A percentile compares a stretch with the other conserved stretches of the same genome.
Evolutionary conservation across 202 grass and related monocot species (phyloP).

Genomic region (Tripidium arundinaceum): DNA sequence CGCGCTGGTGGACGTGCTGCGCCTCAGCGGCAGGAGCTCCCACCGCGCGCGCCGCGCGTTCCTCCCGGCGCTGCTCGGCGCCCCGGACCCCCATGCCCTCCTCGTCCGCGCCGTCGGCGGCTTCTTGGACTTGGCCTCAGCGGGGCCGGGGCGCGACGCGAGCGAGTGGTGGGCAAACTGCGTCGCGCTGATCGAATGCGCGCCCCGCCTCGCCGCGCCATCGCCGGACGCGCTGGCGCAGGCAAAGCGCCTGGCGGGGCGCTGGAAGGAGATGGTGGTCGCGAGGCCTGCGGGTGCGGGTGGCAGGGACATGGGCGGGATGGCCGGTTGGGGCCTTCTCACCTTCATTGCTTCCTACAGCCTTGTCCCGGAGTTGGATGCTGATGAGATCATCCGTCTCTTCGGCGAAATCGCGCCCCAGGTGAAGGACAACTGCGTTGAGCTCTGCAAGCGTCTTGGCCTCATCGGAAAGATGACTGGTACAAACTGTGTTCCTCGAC

Average conservation of each 20-base stretch:
- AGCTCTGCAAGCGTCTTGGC: slow-evolving; percentile 31
- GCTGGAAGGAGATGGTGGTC: slow-evolving; percentile 42
- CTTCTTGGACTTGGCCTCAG: not conserved
- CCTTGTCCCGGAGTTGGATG: slow-evolving; percentile 23
- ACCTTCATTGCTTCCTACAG: slow-evolving; percentile 23
- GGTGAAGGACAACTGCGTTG: not conserved
- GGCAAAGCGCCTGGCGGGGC: slow-evolving; percentile 20
- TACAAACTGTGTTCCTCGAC: slow-evolving; percentile 2
- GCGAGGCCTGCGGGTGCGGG: not conserved
- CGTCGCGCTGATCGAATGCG: slow-evolving; percentile 9
- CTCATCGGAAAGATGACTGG: slow-evolving; percentile 2
- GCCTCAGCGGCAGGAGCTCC: not conserved
- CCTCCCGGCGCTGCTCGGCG: slow-evolving; percentile 33
- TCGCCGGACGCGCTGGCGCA: slow-evolving; percentile 11
- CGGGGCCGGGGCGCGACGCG: not conserved
- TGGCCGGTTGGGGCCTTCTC: slow-evolving; percentile 33
- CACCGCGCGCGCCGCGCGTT: slow-evolving; percentile 22
- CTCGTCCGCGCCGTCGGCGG: slow-evolving; percentile 36
- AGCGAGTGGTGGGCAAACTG: slow-evolving; percentile 30
- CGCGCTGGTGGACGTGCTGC: slow-evolving; percentile 18
- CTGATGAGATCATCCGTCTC: slow-evolving; percentile 23
- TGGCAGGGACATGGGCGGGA: no score
- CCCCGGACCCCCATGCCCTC: slow-evolving; percentile 40
- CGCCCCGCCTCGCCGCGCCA: not conserved
- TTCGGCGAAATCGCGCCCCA: slow-evolving; percentile 12